Conservation (phyloP, 768 basidiomycete genomes). For the Trametes meyenii region DNA sequence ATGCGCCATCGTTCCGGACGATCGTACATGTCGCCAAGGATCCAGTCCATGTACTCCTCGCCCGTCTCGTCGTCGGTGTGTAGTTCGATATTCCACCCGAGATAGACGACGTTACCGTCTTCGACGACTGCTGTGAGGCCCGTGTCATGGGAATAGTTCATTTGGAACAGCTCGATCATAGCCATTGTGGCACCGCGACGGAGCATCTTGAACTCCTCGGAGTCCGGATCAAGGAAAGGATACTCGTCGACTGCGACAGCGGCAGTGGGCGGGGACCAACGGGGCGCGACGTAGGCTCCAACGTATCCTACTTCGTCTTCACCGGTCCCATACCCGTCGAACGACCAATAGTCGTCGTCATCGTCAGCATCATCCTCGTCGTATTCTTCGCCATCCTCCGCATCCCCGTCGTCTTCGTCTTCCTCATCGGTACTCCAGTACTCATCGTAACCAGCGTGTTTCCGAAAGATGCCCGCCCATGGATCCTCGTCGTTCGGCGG, state of each 20-base stretch:
- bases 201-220: slow-evolving; percentile 45
- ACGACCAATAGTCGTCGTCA: slow-evolving; percentile 34
- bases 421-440: slow-evolving; percentile 32
- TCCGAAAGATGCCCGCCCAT: slow-evolving; percentile 71
- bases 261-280: slow-evolving; percentile 61
- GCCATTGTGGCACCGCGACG: slow-evolving; percentile 60
- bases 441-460: slow-evolving; percentile 31
- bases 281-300: slow-evolving; percentile 47
- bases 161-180: slow-evolving; percentile 59
- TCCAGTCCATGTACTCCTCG: slow-evolving; percentile 43
- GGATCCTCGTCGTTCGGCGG: slow-evolving; percentile 54
- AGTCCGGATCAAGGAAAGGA: slow-evolving; percentile 37
- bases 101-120: slow-evolving; percentile 48
- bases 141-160: slow-evolving; percentile 56
- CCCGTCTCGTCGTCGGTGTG: slow-evolving; percentile 46
- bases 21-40: slow-evolving; percentile 43
- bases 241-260: slow-evolving; percentile 39
- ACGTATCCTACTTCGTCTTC: slow-evolving; percentile 37
- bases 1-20: slow-evolving; percentile 49
- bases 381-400: slow-evolving; percentile 34
- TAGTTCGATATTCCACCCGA: slow-evolving; percentile 71
- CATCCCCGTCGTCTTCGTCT: slow-evolving; percentile 34
- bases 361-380: slow-evolving; percentile 32
- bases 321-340: slow-evolving; percentile 33
- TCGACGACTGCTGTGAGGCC: slow-evolving; percentile 52